These are phyloP conservation scores for Orbilia javanica DNA, from an alignment of 2,329 filamentous ascomycete genomes.

Conservation along the genomic window DNA sequence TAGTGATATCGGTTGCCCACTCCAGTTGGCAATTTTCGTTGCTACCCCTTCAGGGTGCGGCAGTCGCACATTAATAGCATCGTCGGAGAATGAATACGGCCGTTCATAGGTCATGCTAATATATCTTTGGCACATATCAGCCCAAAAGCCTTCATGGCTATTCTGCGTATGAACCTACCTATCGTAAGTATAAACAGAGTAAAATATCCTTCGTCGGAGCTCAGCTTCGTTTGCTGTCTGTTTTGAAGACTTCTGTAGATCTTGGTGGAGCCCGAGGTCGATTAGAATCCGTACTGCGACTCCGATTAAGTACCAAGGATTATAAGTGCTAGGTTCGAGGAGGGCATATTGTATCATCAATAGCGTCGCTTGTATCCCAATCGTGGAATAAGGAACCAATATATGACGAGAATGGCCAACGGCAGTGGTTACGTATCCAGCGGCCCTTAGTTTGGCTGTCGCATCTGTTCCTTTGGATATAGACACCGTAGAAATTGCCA, in stretches of 20 bases:
- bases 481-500: slow-evolving; percentile 77
- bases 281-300: slow-evolving; percentile 88
- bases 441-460: slow-evolving; percentile 68
- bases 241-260: slow-evolving; percentile 78
- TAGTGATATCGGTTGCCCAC: slow-evolving; percentile 66
- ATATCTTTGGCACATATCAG: slow-evolving; percentile 70
- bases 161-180: slow-evolving; percentile 70
- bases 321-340: slow-evolving; percentile 89
- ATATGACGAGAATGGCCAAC: slow-evolving; percentile 84
- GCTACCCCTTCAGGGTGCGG: slow-evolving; percentile 63
- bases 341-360: slow-evolving; percentile 90
- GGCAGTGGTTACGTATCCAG: slow-evolving; percentile 74
- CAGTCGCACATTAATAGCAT: slow-evolving; percentile 77
- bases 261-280: slow-evolving; percentile 92
- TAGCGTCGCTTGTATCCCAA: slow-evolving; percentile 87
- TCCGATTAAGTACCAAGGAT: slow-evolving; percentile 93
- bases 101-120: slow-evolving; percentile 89
- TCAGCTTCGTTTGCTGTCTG: slow-evolving; percentile 79
- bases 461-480: slow-evolving; percentile 62
- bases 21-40: slow-evolving; percentile 66
- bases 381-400: slow-evolving; percentile 83
- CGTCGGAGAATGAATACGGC: slow-evolving; percentile 93
- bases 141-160: not conserved
- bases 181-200: slow-evolving; percentile 90
- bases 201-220: slow-evolving; percentile 84